Evolutionary conservation across 2,329 filamentous ascomycete genomes (phyloP).

Genomic region (Pseudonectria foliicola): DNA sequence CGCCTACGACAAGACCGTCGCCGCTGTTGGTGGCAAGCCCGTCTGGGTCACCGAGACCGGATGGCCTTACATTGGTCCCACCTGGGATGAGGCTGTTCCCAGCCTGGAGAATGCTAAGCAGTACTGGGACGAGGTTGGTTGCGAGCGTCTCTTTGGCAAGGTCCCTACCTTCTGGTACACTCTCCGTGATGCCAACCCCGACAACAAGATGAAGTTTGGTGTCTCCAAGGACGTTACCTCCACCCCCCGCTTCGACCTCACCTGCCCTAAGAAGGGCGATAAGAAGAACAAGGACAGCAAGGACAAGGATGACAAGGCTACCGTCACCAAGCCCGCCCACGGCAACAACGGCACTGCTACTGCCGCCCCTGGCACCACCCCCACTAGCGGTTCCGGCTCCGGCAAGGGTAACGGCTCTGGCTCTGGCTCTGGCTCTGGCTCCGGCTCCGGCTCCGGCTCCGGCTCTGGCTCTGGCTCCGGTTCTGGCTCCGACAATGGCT

Average conservation of each 20-base stretch:
- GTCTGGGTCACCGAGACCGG: constrained; percentile 60
- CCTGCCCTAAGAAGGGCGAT: constrained; percentile 36
- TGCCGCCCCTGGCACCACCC: constrained; percentile 3
- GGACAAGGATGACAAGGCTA: constrained; percentile 7
- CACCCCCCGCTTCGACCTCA: constrained; percentile 45
- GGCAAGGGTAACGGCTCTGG: constrained; percentile 9
- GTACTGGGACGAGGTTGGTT: constrained; percentile 58
- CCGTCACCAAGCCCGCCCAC: constrained; percentile 5
- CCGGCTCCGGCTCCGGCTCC: neutral
- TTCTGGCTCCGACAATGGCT: constrained; percentile 7
- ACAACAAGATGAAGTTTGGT: constrained; percentile 51
- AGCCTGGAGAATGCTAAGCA: constrained; percentile 51
- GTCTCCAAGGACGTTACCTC: constrained; percentile 47
- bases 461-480: constrained; percentile 2
- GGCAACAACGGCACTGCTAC: constrained; percentile 7
- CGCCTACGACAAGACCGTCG: constrained; percentile 37
- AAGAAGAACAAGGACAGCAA: constrained; percentile 14
- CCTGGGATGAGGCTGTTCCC: constrained; percentile 48
- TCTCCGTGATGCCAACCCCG: constrained; percentile 54
- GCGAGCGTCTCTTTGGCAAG: constrained; percentile 49
- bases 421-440: constrained; percentile 3
- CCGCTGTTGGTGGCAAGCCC: constrained; percentile 43
- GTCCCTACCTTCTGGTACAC: constrained; percentile 55
- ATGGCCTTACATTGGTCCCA: constrained; percentile 51
- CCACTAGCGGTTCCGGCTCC: constrained; percentile 8